phyloP scores from a whole-genome alignment of 164 flowering plant genomes.

The Umbilicus rupestris region DNA sequence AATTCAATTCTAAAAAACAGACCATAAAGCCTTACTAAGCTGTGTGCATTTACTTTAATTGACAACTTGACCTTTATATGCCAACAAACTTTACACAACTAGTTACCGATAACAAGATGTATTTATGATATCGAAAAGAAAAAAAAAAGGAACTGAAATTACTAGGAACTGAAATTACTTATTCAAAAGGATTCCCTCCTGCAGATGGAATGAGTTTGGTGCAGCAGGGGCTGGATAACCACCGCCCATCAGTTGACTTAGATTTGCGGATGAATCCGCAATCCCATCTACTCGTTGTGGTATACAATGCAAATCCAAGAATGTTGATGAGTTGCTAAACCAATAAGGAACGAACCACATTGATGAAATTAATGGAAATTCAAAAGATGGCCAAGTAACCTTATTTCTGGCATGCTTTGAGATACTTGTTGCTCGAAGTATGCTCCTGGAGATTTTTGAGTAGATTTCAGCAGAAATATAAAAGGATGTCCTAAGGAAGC shows the following conservation, averaged over 20 bases:
- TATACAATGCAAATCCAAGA: slow-evolving; percentile 17
- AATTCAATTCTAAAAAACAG: no score
- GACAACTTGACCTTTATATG: no score
- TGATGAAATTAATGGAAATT: not conserved
- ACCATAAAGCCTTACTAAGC: no score
- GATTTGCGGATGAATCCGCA: slow-evolving; percentile 17
- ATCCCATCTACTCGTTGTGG: slow-evolving; percentile 24
- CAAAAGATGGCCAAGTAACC: slow-evolving; percentile 17
- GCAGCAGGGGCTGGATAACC: slow-evolving; percentile 24
- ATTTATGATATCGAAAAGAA: no score
- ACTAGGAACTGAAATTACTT: slow-evolving; percentile 10
- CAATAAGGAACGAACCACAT: not conserved
- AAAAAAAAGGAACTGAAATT: not conserved
- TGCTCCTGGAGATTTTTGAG: slow-evolving; percentile 19
- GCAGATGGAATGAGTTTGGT: slow-evolving; percentile 29
- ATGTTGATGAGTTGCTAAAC: not conserved
- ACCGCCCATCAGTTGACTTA: slow-evolving; percentile 19
- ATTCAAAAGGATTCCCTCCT: slow-evolving; percentile 77
- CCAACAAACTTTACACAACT: no score
- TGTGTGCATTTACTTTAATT: no score
- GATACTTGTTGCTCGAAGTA: slow-evolving; percentile 28
- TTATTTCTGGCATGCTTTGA: slow-evolving; percentile 16
- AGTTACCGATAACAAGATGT: no score
- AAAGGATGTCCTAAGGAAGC: not conserved
- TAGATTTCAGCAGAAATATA: not conserved